A percentile compares a stretch with the other conserved stretches of the same genome.
Conservation (phyloP, 306 rosid species). For the Malus sylvestris region DNA sequence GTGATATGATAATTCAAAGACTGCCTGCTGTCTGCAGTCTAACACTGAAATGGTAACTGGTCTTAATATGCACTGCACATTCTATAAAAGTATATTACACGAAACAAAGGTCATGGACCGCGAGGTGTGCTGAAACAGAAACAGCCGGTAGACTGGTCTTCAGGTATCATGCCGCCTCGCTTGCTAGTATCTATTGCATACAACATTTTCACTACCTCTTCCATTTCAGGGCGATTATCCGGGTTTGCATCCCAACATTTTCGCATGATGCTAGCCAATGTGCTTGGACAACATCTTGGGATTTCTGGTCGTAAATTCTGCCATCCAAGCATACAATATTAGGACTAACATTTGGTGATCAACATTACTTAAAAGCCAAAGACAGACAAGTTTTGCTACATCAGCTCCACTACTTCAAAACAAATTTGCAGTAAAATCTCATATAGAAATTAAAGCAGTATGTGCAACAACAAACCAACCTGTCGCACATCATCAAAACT, state of each 20-base stretch:
- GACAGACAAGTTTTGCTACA: too few species aligned
- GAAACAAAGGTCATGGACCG: constrained; percentile 43
- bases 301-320: constrained; percentile 81
- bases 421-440: too few species aligned
- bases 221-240: constrained; percentile 68
- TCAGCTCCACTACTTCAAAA: too few species aligned
- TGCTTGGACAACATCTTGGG: constrained; percentile 72
- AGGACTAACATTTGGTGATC: not conserved
- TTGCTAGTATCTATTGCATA: constrained; percentile 77
- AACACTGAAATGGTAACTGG: not conserved
- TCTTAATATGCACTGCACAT: not conserved
- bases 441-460: not conserved
- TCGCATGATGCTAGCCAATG: constrained; percentile 45
- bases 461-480: constrained; percentile 25
- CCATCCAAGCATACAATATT: not conserved
- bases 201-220: constrained; percentile 61
- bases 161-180: constrained; percentile 88
- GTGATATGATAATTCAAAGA: not conserved
- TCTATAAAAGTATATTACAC: not conserved
- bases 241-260: constrained; percentile 84
- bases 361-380: too few species aligned
- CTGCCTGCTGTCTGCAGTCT: not conserved
- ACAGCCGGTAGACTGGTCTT: constrained; percentile 54
- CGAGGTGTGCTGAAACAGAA: constrained; percentile 54
- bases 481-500: constrained; percentile 70